phyloP scores from a whole-genome alignment of 1,139 yeast species.

The Debaryomyces fabryi region DNA sequence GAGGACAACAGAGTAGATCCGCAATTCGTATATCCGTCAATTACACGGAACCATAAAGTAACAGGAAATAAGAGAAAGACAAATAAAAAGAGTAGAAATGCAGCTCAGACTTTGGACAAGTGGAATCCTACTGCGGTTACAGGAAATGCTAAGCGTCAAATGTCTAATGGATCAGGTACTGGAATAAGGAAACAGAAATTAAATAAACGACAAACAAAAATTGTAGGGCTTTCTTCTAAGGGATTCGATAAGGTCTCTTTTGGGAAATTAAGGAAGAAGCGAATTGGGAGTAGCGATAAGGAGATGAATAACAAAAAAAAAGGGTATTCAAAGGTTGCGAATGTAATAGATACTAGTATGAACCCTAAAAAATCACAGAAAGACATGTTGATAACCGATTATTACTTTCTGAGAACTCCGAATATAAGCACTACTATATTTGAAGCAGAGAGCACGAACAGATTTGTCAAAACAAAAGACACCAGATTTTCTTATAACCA shows the following conservation, averaged over 20 bases:
- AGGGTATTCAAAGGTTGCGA: not conserved
- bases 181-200: not conserved
- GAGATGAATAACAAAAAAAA: not conserved
- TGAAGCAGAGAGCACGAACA: conserved; percentile 40
- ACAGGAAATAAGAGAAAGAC: not conserved
- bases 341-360: not conserved
- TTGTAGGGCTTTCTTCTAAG: not conserved
- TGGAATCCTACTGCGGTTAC: not conserved
- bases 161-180: not conserved
- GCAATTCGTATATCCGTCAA: not conserved
- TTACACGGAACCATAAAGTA: not conserved
- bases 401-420: conserved; percentile 34
- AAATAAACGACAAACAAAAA: not conserved
- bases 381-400: conserved; percentile 18
- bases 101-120: not conserved
- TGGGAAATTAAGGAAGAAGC: conserved; percentile 11
- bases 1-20: conserved; percentile 15
- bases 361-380: conserved; percentile 8
- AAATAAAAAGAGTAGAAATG: not conserved
- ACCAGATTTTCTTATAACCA: not conserved
- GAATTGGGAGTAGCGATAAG: not conserved
- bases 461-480: conserved; percentile 11
- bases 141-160: not conserved
- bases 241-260: conserved; percentile 1
- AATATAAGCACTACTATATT: conserved; percentile 33